A percentile compares a stretch with the other conserved stretches of the same genome.
Evolutionary conservation across 495 filamentous ascomycete species (phyloP).

Genomic region (Lophium mytilinum): DNA sequence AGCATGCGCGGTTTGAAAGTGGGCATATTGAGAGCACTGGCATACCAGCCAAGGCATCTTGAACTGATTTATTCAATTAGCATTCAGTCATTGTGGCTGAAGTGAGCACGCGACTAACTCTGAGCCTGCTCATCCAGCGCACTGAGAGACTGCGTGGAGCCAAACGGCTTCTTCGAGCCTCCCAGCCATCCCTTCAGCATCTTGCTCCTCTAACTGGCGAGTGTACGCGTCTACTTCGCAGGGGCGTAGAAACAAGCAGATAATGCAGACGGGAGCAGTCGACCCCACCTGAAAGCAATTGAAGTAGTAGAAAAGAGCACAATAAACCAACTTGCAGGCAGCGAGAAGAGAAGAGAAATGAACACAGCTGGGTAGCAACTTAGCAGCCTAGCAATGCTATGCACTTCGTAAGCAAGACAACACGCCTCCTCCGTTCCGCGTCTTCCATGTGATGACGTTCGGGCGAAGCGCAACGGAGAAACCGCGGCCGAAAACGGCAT

Average conservation of each 20-base stretch:
- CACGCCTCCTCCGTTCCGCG: too few species aligned
- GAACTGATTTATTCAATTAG: constrained; percentile 40
- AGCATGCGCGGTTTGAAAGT: constrained; percentile 2
- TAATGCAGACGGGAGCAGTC: not conserved
- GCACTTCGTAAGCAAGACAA: too few species aligned
- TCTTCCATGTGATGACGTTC: too few species aligned
- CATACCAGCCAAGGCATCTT: constrained; percentile 55
- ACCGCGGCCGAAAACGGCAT: too few species aligned
- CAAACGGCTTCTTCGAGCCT: constrained; percentile 42
- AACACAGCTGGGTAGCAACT: too few species aligned
- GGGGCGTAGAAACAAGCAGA: not conserved
- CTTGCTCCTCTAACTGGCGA: not conserved
- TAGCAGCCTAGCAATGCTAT: too few species aligned
- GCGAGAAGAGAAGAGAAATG: too few species aligned
- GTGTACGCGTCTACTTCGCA: not conserved
- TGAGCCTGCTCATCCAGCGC: constrained; percentile 51
- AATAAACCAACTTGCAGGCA: too few species aligned
- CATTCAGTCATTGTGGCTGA: not conserved
- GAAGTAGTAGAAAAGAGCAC: not conserved
- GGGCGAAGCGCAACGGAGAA: too few species aligned
- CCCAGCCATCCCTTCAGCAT: constrained; percentile 49
- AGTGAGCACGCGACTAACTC: constrained; percentile 39
- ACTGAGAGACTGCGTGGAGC: constrained; percentile 51
- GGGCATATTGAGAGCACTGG: not conserved
- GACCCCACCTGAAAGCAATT: not conserved